Conservation (phyloP, 345 rosid genomes). For the Psidium guajava region DNA sequence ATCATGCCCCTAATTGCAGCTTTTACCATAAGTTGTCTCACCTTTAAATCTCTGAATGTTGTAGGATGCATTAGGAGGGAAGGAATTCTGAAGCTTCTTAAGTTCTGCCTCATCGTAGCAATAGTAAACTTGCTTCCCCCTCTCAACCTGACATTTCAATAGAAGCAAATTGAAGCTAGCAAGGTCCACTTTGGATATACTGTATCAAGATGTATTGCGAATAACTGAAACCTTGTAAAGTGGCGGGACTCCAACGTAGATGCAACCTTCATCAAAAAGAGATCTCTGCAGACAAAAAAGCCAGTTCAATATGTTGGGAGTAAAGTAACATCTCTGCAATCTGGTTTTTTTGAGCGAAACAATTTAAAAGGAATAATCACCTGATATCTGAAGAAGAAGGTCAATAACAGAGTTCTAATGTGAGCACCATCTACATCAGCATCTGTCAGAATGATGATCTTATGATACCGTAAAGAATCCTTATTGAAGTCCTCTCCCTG, state of each 20-base stretch:
- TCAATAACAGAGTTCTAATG: slow-evolving; percentile 80
- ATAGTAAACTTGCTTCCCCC: slow-evolving; percentile 71
- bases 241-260: slow-evolving; percentile 98
- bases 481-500: slow-evolving; percentile 93
- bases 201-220: slow-evolving; percentile 1
- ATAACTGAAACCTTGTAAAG: slow-evolving; percentile 61
- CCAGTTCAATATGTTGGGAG: neutral
- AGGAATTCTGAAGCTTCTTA: slow-evolving; percentile 36
- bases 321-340: neutral
- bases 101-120: slow-evolving; percentile 79
- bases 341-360: neutral
- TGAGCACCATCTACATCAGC: slow-evolving; percentile 99
- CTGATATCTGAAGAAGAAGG: slow-evolving; percentile 98
- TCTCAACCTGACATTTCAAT: slow-evolving; percentile 61
- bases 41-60: slow-evolving; percentile 97
- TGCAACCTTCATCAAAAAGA: slow-evolving; percentile 83
- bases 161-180: slow-evolving; percentile 4
- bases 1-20: neutral
- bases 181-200: neutral
- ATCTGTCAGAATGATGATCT: slow-evolving; percentile 94
- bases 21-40: slow-evolving; percentile 1
- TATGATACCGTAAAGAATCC: slow-evolving; percentile 83
- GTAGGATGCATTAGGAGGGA: slow-evolving; percentile 83
- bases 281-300: slow-evolving; percentile 43
- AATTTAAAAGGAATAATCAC: slow-evolving; percentile 17